Conservation (phyloP, 345 rosid genomes). For the Citrus sp. region DNA sequence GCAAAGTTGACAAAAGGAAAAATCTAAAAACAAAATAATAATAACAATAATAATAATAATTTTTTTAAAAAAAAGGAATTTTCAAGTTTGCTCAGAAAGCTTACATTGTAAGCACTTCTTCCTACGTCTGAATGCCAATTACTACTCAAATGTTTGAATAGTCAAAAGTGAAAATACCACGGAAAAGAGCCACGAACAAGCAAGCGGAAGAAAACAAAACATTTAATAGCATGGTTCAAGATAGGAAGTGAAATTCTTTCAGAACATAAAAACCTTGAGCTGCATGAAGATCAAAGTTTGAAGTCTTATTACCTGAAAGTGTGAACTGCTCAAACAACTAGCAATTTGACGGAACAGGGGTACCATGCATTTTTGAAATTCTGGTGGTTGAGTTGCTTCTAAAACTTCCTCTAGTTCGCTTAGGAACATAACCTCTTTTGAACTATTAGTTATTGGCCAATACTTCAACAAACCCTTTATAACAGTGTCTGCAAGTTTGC, state of each 20-base stretch:
- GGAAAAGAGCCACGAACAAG: not conserved
- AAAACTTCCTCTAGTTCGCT: slow-evolving; percentile 70
- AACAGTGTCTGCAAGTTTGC: slow-evolving; percentile 62
- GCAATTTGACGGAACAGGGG: slow-evolving; percentile 65
- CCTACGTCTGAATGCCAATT: not conserved
- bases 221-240: not conserved
- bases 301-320: slow-evolving; percentile 59
- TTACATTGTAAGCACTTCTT: not conserved
- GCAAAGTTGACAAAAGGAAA: not conserved
- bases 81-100: slow-evolving; percentile 1
- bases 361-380: slow-evolving; percentile 68
- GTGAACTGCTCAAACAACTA: slow-evolving; percentile 65
- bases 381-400: slow-evolving; percentile 69
- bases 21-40: not conserved
- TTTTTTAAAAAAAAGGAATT: not conserved
- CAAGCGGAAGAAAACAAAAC: not conserved
- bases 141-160: not conserved
- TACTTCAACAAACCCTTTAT: slow-evolving; percentile 59
- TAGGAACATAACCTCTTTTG: slow-evolving; percentile 69
- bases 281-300: not conserved
- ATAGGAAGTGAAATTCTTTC: not conserved
- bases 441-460: slow-evolving; percentile 71
- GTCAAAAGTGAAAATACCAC: not conserved
- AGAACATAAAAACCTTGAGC: not conserved
- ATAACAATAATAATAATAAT: not conserved